Evolutionary conservation across 176 grass and related monocot genomes (phyloP).

Genomic region (Guadua angustifolia): DNA sequence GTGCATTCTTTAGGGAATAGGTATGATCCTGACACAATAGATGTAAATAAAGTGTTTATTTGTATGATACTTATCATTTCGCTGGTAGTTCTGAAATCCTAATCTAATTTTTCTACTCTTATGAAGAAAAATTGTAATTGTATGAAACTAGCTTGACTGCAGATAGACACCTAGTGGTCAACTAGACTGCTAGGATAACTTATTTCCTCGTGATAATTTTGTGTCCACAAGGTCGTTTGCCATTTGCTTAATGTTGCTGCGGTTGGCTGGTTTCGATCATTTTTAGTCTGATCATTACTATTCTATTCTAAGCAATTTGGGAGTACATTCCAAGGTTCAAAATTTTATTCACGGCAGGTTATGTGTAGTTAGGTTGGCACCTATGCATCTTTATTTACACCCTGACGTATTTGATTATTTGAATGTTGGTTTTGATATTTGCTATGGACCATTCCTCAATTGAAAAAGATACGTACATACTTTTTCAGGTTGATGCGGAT

Average conservation of each 20-base stretch:
- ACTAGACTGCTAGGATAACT: neutral
- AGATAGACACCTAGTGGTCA: neutral
- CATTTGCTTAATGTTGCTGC: neutral
- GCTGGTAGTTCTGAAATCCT: neutral
- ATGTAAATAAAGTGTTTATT: neutral
- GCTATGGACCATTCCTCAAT: neutral
- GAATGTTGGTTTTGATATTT: slow-evolving; percentile 27
- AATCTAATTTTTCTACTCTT: too few species aligned
- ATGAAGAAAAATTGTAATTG: neutral
- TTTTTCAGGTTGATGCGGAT: slow-evolving; percentile 79
- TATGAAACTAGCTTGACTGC: neutral
- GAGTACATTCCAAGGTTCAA: slow-evolving; percentile 4
- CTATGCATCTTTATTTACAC: neutral
- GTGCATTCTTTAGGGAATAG: neutral
- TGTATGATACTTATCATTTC: neutral
- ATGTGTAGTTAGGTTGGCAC: neutral
- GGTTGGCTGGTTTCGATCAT: neutral
- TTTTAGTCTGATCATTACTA: neutral
- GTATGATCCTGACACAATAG: neutral
- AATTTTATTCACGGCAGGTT: neutral
- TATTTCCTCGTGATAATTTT: neutral
- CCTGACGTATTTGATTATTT: neutral
- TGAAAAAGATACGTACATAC: neutral
- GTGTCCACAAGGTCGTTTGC: neutral
- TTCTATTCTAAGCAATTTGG: neutral